Evolutionary conservation across 2,329 filamentous ascomycete genomes (phyloP).

Genomic region (Gnomoniopsis smithogilvyi): DNA sequence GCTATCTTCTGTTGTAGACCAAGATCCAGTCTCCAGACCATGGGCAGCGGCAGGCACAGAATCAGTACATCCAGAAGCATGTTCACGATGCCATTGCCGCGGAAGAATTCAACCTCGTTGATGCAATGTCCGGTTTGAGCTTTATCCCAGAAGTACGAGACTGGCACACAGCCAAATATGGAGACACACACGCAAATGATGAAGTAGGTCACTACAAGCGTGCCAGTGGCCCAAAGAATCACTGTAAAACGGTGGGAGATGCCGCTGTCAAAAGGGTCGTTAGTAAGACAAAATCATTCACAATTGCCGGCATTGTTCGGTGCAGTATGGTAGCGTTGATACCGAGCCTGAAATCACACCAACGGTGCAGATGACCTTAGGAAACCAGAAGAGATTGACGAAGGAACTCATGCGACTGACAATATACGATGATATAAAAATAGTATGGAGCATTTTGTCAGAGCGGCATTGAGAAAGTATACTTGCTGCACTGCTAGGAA

Average conservation of each 20-base stretch:
- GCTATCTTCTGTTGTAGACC: neutral
- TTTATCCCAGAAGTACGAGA: slow-evolving; percentile 9
- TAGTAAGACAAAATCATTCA: no score
- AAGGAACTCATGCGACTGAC: neutral
- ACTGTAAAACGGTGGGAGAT: neutral
- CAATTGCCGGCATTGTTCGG: no score
- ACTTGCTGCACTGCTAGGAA: slow-evolving; percentile 4
- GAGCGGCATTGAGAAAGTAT: slow-evolving; percentile 3
- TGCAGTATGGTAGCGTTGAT: no score
- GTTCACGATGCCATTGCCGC: slow-evolving; percentile 3
- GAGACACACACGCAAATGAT: neutral
- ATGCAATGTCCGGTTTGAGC: neutral
- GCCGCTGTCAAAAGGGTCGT: neutral
- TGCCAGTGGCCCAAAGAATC: neutral
- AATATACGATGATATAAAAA: slow-evolving; percentile 2
- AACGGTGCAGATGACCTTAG: no score
- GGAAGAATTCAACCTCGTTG: slow-evolving; percentile 4
- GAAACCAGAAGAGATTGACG: neutral
- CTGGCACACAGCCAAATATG: neutral
- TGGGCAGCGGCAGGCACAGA: neutral
- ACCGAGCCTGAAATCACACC: no score
- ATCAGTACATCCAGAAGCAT: slow-evolving; percentile 4
- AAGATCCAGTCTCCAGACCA: slow-evolving; percentile 5
- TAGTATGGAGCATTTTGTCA: slow-evolving; percentile 1
- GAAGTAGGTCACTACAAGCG: slow-evolving; percentile 1